Conservation (phyloP, 495 filamentous ascomycete species). For the Bryoglossum gracile region DNA sequence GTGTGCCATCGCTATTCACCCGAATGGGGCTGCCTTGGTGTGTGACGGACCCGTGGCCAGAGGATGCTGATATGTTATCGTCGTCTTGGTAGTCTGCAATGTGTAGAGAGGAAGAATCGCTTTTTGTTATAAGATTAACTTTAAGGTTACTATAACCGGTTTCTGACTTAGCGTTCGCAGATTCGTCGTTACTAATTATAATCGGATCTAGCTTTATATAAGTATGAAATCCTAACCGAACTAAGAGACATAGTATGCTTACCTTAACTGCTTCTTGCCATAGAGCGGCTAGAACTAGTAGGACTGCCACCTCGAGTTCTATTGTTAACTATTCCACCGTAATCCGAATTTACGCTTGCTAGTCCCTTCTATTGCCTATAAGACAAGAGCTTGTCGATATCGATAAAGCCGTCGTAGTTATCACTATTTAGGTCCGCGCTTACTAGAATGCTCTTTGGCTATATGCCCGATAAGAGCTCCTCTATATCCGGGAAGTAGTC, state of each 20-base stretch:
- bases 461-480: no score
- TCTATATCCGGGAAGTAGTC: no score
- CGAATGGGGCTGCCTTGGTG: slow-evolving; percentile 7
- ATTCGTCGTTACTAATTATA: slow-evolving; percentile 16
- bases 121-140: no score
- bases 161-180: slow-evolving; percentile 6
- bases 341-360: no score
- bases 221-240: slow-evolving; percentile 12
- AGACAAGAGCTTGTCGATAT: no score
- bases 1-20: slow-evolving; percentile 10
- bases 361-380: no score
- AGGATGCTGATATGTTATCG: not conserved
- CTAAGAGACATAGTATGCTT: slow-evolving; percentile 10
- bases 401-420: no score
- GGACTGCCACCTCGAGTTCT: slow-evolving; percentile 15
- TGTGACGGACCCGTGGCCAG: slow-evolving; percentile 10
- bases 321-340: no score
- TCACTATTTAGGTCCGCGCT: no score
- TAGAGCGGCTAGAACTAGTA: slow-evolving; percentile 11
- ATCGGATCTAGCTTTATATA: slow-evolving; percentile 12
- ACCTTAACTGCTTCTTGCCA: slow-evolving; percentile 13
- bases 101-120: no score
- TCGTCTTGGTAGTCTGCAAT: not conserved
- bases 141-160: no score
- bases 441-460: no score